Percentiles rank a stretch among this genome's conserved stretches.
Evolutionary conservation across 2,329 filamentous ascomycete species (phyloP).

Genomic region (Colletotrichum chlorophyti): DNA sequence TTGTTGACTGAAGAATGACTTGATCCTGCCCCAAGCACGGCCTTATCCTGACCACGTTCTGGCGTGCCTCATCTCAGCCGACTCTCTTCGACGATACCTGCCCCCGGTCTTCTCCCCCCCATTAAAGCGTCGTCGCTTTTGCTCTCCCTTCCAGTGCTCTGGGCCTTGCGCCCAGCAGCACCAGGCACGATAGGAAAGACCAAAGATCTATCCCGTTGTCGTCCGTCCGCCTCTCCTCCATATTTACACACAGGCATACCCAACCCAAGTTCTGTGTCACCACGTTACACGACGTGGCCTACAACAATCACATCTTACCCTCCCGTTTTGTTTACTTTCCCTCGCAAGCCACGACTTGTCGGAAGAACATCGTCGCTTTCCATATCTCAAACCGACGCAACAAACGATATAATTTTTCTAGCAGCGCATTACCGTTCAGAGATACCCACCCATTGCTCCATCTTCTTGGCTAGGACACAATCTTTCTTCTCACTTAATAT

Average conservation of each 20-base stretch:
- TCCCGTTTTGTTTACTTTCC: conserved; percentile 1
- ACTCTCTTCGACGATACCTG: background rate
- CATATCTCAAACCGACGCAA: background rate
- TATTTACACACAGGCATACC: conserved; percentile 24
- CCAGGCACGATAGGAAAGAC: conserved; percentile 13
- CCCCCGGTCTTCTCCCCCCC: conserved; percentile 1
- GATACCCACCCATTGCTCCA: conserved; percentile 23
- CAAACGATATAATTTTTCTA: background rate
- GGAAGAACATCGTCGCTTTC: background rate
- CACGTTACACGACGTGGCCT: conserved; percentile 1
- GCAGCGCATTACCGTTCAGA: conserved; percentile 19
- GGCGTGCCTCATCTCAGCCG: conserved; percentile 4
- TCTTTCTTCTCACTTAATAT: background rate
- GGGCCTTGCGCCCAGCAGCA: conserved; percentile 24
- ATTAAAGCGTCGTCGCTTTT: background rate
- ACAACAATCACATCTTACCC: background rate
- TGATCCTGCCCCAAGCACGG: conserved; percentile 6
- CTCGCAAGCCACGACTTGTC: background rate
- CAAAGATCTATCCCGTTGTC: too few species aligned
- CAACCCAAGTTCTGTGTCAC: too few species aligned
- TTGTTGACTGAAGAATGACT: background rate
- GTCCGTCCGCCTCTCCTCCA: background rate
- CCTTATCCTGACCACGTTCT: conserved; percentile 15
- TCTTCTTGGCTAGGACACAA: background rate
- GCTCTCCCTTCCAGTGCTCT: conserved; percentile 17